These are phyloP conservation scores for Apiotrichum siamense DNA, from an alignment of 1,284 basidiomycete genomes.

Conservation along the genomic window DNA sequence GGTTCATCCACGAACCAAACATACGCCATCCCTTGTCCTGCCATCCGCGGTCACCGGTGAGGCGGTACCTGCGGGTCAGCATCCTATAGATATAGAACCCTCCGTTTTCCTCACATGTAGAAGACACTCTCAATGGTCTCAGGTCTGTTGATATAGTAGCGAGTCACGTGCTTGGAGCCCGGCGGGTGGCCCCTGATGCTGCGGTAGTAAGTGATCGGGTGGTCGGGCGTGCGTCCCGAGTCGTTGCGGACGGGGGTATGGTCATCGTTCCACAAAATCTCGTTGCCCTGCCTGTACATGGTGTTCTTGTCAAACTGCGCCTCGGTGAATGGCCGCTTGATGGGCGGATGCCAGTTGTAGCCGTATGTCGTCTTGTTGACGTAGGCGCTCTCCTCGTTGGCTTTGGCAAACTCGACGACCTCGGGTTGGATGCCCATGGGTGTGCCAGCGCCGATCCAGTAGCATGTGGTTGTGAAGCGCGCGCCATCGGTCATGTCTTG, in stretches of 20 bases:
- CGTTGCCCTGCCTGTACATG: constrained; percentile 19
- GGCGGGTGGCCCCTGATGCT: constrained; percentile 37
- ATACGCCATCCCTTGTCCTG: constrained; percentile 57
- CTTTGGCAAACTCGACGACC: constrained; percentile 38
- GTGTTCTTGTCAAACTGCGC: constrained; percentile 14
- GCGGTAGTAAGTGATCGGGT: constrained; percentile 33
- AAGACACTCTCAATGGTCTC: constrained; percentile 56
- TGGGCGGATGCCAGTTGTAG: constrained; percentile 16
- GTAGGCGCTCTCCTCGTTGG: constrained; percentile 25
- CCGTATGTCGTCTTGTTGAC: constrained; percentile 27
- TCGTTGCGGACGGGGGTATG: constrained; percentile 14
- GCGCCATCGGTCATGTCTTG: constrained; percentile 48
- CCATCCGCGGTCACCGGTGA: constrained; percentile 55
- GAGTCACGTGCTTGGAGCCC: constrained; percentile 28
- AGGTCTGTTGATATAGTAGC: constrained; percentile 49
- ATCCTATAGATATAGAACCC: neutral
- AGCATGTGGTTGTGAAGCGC: constrained; percentile 51
- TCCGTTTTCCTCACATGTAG: constrained; percentile 40
- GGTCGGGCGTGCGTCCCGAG: constrained; percentile 20
- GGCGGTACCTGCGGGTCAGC: constrained; percentile 49
- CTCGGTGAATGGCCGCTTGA: constrained; percentile 6
- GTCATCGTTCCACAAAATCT: constrained; percentile 29
- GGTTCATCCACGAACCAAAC: constrained; percentile 54
- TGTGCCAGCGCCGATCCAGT: constrained; percentile 49
- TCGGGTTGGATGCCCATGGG: constrained; percentile 49